Conservation (phyloP, 495 filamentous ascomycete species). For the Neurospora sp. region DNA sequence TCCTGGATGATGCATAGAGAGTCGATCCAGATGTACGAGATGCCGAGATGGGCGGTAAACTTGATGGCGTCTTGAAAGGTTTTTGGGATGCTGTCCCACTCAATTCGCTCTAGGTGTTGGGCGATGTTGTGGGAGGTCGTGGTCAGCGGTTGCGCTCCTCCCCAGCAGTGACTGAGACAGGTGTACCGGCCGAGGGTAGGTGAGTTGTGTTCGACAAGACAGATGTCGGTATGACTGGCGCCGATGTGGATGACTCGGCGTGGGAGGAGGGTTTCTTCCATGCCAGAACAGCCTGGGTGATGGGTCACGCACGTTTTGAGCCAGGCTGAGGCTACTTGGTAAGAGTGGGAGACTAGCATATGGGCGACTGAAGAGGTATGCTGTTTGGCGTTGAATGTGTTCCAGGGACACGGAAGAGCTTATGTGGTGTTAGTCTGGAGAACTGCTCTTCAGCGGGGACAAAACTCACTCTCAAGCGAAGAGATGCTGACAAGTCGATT, state of each 20-base stretch:
- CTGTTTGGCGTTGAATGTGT: not conserved
- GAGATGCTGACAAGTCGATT: not conserved
- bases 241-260: not conserved
- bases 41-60: slow-evolving; percentile 2
- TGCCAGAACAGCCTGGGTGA: not conserved
- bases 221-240: not conserved
- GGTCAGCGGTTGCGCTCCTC: not conserved
- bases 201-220: not conserved
- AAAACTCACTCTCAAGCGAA: not conserved
- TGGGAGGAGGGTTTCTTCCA: not conserved
- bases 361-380: not conserved
- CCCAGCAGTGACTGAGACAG: slow-evolving; percentile 8
- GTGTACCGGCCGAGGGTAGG: not conserved
- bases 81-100: slow-evolving; percentile 3
- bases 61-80: slow-evolving; percentile 26
- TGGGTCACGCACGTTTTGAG: not conserved
- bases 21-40: slow-evolving; percentile 16
- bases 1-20: slow-evolving; percentile 5
- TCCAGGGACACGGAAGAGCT: not conserved
- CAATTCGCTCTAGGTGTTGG: slow-evolving; percentile 2
- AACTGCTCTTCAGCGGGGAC: not conserved
- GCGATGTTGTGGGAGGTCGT: not conserved
- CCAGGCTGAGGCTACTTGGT: not conserved
- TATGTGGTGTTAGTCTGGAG: not conserved
- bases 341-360: not conserved